These are phyloP conservation scores for Thymus mandschuricus DNA, from an alignment of 257 asterid species.

Conservation along the genomic window DNA sequence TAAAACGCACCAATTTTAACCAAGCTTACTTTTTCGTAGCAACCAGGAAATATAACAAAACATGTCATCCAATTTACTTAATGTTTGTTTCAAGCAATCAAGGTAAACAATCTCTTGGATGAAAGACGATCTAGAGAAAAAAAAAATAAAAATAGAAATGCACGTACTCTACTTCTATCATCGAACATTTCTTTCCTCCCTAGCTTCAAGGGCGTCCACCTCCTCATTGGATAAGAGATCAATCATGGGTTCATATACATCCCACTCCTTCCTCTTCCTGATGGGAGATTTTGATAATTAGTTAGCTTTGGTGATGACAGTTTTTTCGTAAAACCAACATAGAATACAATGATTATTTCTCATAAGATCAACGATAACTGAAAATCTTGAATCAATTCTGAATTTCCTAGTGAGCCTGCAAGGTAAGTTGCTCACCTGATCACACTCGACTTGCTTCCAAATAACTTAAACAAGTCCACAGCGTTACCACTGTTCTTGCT, in stretches of 20 bases:
- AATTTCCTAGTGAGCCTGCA: not conserved
- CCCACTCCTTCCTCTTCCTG: conserved; percentile 95
- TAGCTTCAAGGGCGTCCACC: conserved; percentile 88
- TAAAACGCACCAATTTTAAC: too few relatives aligned
- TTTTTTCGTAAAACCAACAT: not conserved
- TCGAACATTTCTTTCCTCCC: conserved; percentile 65
- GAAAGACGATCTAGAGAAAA: not conserved
- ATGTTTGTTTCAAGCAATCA: not conserved
- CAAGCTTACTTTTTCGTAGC: too few relatives aligned
- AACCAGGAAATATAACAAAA: not conserved
- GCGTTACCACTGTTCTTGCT: conserved; percentile 78
- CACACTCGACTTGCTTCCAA: conserved; percentile 76
- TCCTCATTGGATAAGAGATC: conserved; percentile 82
- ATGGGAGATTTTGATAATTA: not conserved
- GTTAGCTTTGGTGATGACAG: not conserved
- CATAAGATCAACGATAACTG: not conserved
- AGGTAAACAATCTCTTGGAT: not conserved
- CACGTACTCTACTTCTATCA: conserved; percentile 24
- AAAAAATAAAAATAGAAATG: not conserved
- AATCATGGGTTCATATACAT: conserved; percentile 74
- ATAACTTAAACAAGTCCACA: conserved; percentile 83
- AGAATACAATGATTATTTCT: not conserved
- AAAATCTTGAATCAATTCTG: not conserved
- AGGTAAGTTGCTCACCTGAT: conserved; percentile 52
- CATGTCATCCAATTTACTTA: not conserved